These are phyloP conservation scores for Mallotus japonicus DNA, from an alignment of 441 rosid genomes.

Conservation along the genomic window DNA sequence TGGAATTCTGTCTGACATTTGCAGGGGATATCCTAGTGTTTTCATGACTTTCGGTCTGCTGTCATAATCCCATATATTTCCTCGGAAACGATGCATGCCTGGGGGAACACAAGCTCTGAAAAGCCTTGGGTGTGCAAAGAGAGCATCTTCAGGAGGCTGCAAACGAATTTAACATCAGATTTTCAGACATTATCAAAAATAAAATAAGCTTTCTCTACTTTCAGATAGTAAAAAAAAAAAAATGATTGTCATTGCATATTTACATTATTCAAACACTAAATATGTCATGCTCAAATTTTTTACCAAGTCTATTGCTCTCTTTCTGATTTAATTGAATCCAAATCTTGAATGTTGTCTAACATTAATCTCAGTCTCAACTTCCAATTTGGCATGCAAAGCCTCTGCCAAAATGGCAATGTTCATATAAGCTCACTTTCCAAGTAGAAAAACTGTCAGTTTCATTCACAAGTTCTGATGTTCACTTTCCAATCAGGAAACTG, in stretches of 20 bases:
- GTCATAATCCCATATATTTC: slow-evolving; percentile 94
- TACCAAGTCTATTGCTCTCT: neutral
- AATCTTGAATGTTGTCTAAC: slow-evolving; percentile 1
- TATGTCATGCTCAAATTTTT: neutral
- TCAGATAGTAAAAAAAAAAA: neutral
- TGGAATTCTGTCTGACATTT: slow-evolving; percentile 62
- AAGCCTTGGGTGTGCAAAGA: slow-evolving; percentile 93
- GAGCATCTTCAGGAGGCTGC: slow-evolving; percentile 93
- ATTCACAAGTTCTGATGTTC: neutral
- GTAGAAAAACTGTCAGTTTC: neutral
- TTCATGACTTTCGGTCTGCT: slow-evolving; percentile 79
- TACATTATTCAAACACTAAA: neutral
- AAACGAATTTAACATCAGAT: slow-evolving; percentile 14
- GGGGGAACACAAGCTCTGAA: slow-evolving; percentile 97
- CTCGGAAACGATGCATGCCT: slow-evolving; percentile 95
- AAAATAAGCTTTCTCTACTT: neutral
- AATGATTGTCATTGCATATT: neutral
- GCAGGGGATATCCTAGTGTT: slow-evolving; percentile 72
- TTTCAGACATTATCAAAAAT: neutral
- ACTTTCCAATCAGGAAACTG: neutral
- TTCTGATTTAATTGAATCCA: neutral
- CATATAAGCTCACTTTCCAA: neutral
- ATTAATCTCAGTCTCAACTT: neutral
- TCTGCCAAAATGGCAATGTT: neutral
- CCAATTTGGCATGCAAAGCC: neutral